Evolutionary conservation across 192 early-diverging fungal genomes (phyloP).

Genomic region (Coemansia javaensis): DNA sequence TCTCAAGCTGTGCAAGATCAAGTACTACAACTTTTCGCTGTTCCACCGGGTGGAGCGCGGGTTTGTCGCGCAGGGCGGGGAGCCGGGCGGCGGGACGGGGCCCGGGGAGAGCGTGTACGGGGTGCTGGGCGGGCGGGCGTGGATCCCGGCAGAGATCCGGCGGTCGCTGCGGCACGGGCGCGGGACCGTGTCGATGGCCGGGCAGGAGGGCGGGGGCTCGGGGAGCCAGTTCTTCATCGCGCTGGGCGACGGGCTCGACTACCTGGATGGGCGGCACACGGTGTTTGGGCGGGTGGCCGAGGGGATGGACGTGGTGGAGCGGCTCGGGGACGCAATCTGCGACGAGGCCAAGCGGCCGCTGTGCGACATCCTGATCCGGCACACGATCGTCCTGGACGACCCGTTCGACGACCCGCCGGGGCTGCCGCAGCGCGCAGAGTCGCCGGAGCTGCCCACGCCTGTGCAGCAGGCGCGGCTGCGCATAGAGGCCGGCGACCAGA

Average conservation of each 20-base stretch:
- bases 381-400: slow-evolving; percentile 89
- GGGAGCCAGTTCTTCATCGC: slow-evolving; percentile 68
- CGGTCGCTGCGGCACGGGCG: slow-evolving; percentile 65
- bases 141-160: slow-evolving; percentile 67
- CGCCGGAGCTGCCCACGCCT: slow-evolving; percentile 65
- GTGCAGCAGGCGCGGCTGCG: slow-evolving; percentile 67
- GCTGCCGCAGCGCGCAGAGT: slow-evolving; percentile 59
- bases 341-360: slow-evolving; percentile 74
- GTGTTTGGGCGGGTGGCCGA: slow-evolving; percentile 90
- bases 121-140: slow-evolving; percentile 51
- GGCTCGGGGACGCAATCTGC: slow-evolving; percentile 64
- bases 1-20: slow-evolving; percentile 75
- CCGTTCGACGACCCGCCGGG: slow-evolving; percentile 82
- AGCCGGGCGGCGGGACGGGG: slow-evolving; percentile 89
- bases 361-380: slow-evolving; percentile 82
- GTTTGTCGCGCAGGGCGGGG: slow-evolving; percentile 94
- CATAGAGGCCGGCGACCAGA: slow-evolving; percentile 77
- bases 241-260: slow-evolving; percentile 60
- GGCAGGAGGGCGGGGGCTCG: slow-evolving; percentile 18
- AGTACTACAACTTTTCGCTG: slow-evolving; percentile 74
- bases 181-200: slow-evolving; percentile 89
- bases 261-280: slow-evolving; percentile 78
- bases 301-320: slow-evolving; percentile 80
- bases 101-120: slow-evolving; percentile 73
- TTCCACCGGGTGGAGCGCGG: slow-evolving; percentile 81